phyloP scores from a whole-genome alignment of 1,139 yeast species.

The Candida sanyaensis region DNA sequence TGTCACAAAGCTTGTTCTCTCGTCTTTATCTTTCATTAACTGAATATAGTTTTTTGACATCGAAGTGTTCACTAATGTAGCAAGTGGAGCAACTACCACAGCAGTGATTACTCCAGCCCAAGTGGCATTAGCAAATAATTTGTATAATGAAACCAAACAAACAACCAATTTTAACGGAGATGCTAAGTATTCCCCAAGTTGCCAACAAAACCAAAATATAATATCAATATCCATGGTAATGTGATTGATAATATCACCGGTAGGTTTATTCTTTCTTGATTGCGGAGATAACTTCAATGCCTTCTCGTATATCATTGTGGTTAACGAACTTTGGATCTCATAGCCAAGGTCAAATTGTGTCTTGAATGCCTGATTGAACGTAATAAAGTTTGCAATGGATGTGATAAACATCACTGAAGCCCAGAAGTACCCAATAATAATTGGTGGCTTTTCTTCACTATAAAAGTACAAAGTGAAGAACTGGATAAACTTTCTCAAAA shows the following conservation, averaged over 20 bases:
- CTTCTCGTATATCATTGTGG: conserved; percentile 34
- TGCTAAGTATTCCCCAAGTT: conserved; percentile 39
- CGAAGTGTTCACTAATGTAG: conserved; percentile 30
- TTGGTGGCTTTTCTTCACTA: conserved; percentile 19
- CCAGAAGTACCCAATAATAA: conserved; percentile 30
- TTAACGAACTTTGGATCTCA: conserved; percentile 25
- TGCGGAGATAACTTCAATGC: conserved; percentile 39
- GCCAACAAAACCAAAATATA: conserved; percentile 27
- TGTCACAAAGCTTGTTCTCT: conserved; percentile 37
- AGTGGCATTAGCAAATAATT: conserved; percentile 34
- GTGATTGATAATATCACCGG: conserved; percentile 43
- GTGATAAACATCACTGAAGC: conserved; percentile 29
- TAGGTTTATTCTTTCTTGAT: conserved; percentile 36
- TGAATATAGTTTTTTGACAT: conserved; percentile 26
- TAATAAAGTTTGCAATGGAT: conserved; percentile 25
- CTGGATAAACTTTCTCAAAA: conserved; percentile 31
- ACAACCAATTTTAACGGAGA: conserved; percentile 50
- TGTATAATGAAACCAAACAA: conserved; percentile 29
- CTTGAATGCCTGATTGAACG: conserved; percentile 27
- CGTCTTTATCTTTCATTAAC: conserved; percentile 35
- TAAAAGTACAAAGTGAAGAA: conserved; percentile 22
- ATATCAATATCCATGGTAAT: conserved; percentile 38
- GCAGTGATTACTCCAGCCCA: conserved; percentile 39
- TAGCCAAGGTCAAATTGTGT: conserved; percentile 20
- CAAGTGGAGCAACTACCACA: conserved; percentile 33